Conservation (phyloP, 768 basidiomycete species). For the Russula sp. region DNA sequence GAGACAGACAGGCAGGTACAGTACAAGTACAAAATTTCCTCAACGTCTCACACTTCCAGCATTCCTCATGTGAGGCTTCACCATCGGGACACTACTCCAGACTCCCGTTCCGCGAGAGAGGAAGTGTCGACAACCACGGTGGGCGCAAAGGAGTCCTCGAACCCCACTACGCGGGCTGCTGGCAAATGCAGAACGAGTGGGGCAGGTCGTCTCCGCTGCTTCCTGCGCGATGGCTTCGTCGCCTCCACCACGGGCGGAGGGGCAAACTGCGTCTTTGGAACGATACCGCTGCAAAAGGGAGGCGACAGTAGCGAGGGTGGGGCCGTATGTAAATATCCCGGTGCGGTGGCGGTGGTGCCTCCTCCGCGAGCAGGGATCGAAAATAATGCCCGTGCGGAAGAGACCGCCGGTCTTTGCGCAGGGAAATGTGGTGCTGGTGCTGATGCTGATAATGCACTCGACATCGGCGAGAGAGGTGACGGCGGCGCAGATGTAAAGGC, state of each 20-base stretch:
- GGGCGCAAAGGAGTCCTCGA: constrained; percentile 13
- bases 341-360: background rate
- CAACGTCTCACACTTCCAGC: background rate
- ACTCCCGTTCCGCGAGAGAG: background rate
- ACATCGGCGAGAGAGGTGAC: background rate
- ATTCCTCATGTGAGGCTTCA: background rate
- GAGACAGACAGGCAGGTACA: background rate
- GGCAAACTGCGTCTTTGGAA: background rate
- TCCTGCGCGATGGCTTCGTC: background rate
- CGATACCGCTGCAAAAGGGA: background rate
- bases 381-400: background rate
- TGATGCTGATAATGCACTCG: background rate
- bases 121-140: background rate
- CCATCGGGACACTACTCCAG: no score
- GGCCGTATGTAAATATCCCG: constrained; percentile 1
- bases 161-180: background rate
- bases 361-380: constrained; percentile 15
- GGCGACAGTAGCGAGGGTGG: background rate
- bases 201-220: background rate
- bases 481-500: background rate
- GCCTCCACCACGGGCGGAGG: background rate
- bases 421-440: background rate
- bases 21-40: background rate
- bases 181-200: background rate
- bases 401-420: background rate